These are phyloP conservation scores for Lachancea dasiensis DNA, from an alignment of 805 yeast genomes.

Conservation along the genomic window DNA sequence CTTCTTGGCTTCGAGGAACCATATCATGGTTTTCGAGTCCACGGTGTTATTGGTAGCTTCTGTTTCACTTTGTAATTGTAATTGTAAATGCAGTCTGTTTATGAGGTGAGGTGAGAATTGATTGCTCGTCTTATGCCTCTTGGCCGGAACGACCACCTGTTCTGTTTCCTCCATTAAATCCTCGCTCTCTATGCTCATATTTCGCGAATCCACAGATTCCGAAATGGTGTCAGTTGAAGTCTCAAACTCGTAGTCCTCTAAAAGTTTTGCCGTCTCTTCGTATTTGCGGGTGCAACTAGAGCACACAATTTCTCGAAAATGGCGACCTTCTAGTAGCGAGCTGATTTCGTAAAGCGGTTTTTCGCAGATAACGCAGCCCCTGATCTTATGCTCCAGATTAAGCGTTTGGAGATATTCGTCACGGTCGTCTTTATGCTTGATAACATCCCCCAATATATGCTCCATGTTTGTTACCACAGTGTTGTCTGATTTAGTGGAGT, in stretches of 20 bases:
- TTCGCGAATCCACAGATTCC: conserved; percentile 7
- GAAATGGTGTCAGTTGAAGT: conserved; percentile 21
- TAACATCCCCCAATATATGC: conserved; percentile 16
- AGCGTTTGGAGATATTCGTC: conserved; percentile 22
- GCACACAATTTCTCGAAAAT: conserved; percentile 54
- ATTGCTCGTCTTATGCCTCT: conserved; percentile 8
- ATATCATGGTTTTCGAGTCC: conserved; percentile 22
- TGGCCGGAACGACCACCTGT: conserved; percentile 7
- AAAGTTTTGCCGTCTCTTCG: conserved; percentile 41
- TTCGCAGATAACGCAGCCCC: conserved; percentile 61
- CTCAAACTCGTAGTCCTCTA: conserved; percentile 37
- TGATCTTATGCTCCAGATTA: conserved; percentile 21
- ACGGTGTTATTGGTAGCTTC: conserved; percentile 5
- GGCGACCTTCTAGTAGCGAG: conserved; percentile 17
- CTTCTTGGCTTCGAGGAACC: conserved; percentile 36
- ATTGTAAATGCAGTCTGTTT: conserved; percentile 29
- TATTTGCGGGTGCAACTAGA: conserved; percentile 54
- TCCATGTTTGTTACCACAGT: conserved; percentile 7
- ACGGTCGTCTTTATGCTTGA: conserved; percentile 14
- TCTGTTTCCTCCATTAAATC: conserved; percentile 8
- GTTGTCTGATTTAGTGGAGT: conserved; percentile 2
- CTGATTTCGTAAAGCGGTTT: conserved; percentile 61
- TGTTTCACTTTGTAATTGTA: conserved; percentile 9
- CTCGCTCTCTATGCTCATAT: conserved; percentile 8
- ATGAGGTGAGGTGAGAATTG: conserved; percentile 33